Evolutionary conservation across 805 yeast genomes (phyloP).

Genomic region (Kluyveromyces aestuarii): DNA sequence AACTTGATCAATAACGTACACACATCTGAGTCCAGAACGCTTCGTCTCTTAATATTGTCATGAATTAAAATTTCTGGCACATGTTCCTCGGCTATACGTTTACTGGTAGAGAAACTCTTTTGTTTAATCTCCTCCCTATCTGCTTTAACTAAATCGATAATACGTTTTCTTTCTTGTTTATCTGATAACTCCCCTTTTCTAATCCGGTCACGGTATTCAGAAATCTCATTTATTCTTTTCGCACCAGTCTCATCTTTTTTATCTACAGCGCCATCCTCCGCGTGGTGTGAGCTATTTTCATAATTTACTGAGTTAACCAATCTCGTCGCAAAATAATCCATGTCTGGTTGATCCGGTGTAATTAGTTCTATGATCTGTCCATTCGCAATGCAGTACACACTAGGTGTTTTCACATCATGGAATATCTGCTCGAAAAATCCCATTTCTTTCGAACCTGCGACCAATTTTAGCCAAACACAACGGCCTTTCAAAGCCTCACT

Average conservation of each 20-base stretch:
- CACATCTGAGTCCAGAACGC: slow-evolving; percentile 13
- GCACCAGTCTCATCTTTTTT: not conserved
- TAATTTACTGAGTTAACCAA: not conserved
- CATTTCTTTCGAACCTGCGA: slow-evolving; percentile 36
- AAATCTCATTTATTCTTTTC: slow-evolving; percentile 1
- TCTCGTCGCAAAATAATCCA: slow-evolving; percentile 2
- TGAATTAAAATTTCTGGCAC: slow-evolving; percentile 4
- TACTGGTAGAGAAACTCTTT: slow-evolving; percentile 7
- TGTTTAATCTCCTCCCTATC: slow-evolving; percentile 41
- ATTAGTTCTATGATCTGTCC: slow-evolving; percentile 34
- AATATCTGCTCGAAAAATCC: slow-evolving; percentile 46
- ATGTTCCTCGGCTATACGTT: slow-evolving; percentile 1
- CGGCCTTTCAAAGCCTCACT: slow-evolving; percentile 11
- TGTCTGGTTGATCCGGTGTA: slow-evolving; percentile 1
- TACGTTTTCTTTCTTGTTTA: slow-evolving; percentile 45
- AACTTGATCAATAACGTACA: slow-evolving; percentile 51
- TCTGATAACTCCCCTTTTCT: slow-evolving; percentile 18
- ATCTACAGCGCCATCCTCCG: not conserved
- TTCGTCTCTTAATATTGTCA: slow-evolving; percentile 23
- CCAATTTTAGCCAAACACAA: slow-evolving; percentile 34
- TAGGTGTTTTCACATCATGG: slow-evolving; percentile 42
- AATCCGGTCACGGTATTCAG: not conserved
- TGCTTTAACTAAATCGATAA: slow-evolving; percentile 41
- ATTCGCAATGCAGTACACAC: slow-evolving; percentile 44
- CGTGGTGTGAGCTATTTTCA: not conserved